Evolutionary conservation across 768 basidiomycete species (phyloP), one percentile per base, ranked within the genome.

Genomic region (Naganishia friedmannii): DNA sequence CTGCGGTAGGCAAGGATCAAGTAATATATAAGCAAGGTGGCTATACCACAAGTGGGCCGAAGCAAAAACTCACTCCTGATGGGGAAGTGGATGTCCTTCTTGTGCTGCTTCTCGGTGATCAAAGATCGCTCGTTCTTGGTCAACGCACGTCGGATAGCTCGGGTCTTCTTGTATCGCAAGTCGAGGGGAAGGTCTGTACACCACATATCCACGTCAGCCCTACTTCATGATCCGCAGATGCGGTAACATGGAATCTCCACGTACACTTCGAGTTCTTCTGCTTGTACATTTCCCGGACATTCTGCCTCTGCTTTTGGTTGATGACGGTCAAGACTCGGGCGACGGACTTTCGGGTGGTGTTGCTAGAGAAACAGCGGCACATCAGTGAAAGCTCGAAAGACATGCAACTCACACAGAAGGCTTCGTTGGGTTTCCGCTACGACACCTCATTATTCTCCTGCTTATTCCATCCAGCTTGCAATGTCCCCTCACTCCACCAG

Each of bases 211-310:
- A 51, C 3, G 66, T 12, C 32, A 37, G 4, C 34, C 31, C n/a
- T 21, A 31, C n/a, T 31, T 26, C 39, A 56, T 21, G 10, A 26
- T 29, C 31, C 21, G 21, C 26, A 45, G 13, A 12, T 48, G 32
- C 45, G 9, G 46, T 19, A 57, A 45, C 34, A 21, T 1, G 34
- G 10, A 54, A 12, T 7, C 23, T 7, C 39, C 15, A 77, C 79
- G 28, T 55, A 79, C 78, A 78, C 73, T 81, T 81, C 71, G 77
- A 91, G 81, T 92, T 94, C 88, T 95, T 95, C 83, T 85, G 84
- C 87, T 95, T 95, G 91, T 97, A 97, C 86, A 88, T 93, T 83
- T 98, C 94, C 68, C 92, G 91, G 75, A 96, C 88, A 84, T 93
- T 93, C 85, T 93, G 90, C 76, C 95, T 91, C 76, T 89, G 88